Evolutionary conservation across 352 stramenopile genomes (phyloP), one percentile per base, ranked within the genome.

Genomic region (Lagenidium giganteum): DNA sequence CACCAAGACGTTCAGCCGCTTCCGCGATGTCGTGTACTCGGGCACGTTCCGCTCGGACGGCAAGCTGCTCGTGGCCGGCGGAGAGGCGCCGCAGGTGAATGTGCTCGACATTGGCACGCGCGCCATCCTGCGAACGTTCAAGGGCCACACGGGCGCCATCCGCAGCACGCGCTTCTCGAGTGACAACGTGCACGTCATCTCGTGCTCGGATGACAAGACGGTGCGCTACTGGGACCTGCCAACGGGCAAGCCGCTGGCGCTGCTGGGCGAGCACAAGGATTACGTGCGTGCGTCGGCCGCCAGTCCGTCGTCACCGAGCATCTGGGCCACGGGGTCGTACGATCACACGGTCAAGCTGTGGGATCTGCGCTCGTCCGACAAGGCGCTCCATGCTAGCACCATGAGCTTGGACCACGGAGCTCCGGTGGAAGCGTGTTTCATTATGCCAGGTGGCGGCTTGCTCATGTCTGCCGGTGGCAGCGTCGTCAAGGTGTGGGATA

Each of bases 331-430:
- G 8, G 83, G 75, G 4, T 91, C 77, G 21, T 96, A 95, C 57
- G 85, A 96, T 55, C 82, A 94, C 75, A 96, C 79, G 6, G 81
- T 94, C n/a, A 85, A 87, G 54, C 64, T 96, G 27, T 96, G 85
- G 86, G 86, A 96, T 43, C 51, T 89, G 54, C 82, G 84, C 25
- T 57, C 54, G 16, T 66, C 72, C 8, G 61, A 67, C 43, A 47
- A 70, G 44, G n/a, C n/a, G n/a, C n/a, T n/a, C n/a, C n/a, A n/a
- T n/a, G n/a, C n/a, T n/a, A 69, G 54, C 34, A 74, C 53, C 21
- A 70, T 83, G 37, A 75, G 43, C 31, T 31, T 94, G 41, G 64
- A 92, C 57, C 83, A 95, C 44, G 86, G 82, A 13, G 72, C 73
- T 18, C 86, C 86, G 4, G 85, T 96, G 3, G 79, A 94, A 45